phyloP scores from a whole-genome alignment of 257 asterid species.

The Knoxia roxburghii region DNA sequence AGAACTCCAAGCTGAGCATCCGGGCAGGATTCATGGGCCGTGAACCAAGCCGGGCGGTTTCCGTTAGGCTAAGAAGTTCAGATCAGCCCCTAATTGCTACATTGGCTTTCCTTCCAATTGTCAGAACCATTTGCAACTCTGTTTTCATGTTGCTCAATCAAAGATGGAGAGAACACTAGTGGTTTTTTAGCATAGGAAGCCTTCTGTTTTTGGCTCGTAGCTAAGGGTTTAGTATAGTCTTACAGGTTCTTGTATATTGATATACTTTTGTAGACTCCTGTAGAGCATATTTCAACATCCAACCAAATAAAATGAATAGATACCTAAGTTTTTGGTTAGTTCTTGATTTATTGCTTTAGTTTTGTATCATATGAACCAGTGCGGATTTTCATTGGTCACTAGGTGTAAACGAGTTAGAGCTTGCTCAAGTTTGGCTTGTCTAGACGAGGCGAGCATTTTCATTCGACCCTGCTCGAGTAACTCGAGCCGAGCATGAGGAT shows the following conservation, averaged over 20 bases:
- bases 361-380: too few species aligned
- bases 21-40: conserved; percentile 36
- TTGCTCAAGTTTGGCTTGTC: too few species aligned
- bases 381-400: too few species aligned
- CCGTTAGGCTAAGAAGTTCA: conserved; percentile 42
- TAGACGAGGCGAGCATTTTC: too few species aligned
- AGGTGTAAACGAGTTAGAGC: too few species aligned
- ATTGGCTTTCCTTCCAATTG: conserved; percentile 44
- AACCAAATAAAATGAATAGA: background rate
- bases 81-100: conserved; percentile 48
- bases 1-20: conserved; percentile 27
- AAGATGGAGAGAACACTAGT: conserved; percentile 4
- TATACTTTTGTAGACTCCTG: background rate
- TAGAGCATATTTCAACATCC: background rate
- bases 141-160: conserved; percentile 21
- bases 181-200: background rate
- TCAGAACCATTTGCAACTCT: conserved; percentile 29
- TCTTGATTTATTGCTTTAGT: too few species aligned
- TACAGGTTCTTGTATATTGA: background rate
- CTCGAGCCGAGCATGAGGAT: too few species aligned
- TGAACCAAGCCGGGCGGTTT: conserved; percentile 42
- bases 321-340: too few species aligned
- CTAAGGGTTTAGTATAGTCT: background rate
- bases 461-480: too few species aligned
- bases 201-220: background rate